Evolutionary conservation across 2,329 filamentous ascomycete species (phyloP).

Genomic region (Ophiostoma sp.): DNA sequence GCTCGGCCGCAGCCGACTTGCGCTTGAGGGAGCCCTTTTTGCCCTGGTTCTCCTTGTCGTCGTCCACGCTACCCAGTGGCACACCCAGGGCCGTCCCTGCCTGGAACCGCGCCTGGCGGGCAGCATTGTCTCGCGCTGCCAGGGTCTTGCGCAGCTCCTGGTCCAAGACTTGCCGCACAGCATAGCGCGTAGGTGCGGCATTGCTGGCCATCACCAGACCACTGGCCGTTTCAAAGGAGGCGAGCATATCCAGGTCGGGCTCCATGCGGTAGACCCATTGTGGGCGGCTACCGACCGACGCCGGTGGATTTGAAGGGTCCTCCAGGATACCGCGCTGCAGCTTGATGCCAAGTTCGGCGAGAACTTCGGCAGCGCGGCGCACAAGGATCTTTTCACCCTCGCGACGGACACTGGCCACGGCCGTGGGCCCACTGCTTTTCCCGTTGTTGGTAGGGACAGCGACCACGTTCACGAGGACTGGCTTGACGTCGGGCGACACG

Average conservation of each 20-base stretch:
- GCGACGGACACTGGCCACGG: slow-evolving; percentile 76
- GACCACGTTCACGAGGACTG: slow-evolving; percentile 71
- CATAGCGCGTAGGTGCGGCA: slow-evolving; percentile 78
- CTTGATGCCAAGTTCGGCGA: slow-evolving; percentile 77
- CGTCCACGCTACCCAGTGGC: slow-evolving; percentile 20
- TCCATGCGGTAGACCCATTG: slow-evolving; percentile 93
- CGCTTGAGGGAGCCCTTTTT: slow-evolving; percentile 40
- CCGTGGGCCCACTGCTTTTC: slow-evolving; percentile 53
- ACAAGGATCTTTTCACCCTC: slow-evolving; percentile 83
- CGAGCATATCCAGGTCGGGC: slow-evolving; percentile 77
- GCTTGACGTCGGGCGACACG: slow-evolving; percentile 85
- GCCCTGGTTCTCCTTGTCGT: neutral
- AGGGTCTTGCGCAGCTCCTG: slow-evolving; percentile 81
- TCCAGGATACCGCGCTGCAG: slow-evolving; percentile 83
- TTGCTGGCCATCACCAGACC: slow-evolving; percentile 54
- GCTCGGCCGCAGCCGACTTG: slow-evolving; percentile 31
- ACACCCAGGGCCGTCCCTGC: slow-evolving; percentile 47
- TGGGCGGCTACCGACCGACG: slow-evolving; percentile 53
- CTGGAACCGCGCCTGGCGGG: slow-evolving; percentile 64
- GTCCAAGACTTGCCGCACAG: slow-evolving; percentile 88
- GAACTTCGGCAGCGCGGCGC: slow-evolving; percentile 72
- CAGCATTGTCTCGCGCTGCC: slow-evolving; percentile 63
- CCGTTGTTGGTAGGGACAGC: slow-evolving; percentile 45
- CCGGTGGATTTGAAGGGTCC: slow-evolving; percentile 31
- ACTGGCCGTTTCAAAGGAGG: slow-evolving; percentile 69